These are phyloP conservation scores for Penicillium verhagenii DNA, from an alignment of 495 filamentous ascomycete genomes.

Conservation along the genomic window DNA sequence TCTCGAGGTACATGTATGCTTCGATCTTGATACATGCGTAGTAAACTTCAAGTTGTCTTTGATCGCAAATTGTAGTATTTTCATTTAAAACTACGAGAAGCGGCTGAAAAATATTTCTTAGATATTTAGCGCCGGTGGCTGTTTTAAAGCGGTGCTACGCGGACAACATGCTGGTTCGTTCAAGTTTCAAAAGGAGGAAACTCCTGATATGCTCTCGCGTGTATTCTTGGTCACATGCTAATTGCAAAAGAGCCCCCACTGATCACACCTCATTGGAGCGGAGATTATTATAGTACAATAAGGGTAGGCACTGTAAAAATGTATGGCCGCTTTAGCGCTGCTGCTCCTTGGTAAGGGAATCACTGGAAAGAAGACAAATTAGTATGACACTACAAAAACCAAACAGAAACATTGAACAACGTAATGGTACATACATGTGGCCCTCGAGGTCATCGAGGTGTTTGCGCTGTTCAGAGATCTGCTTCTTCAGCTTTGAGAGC, in stretches of 20 bases:
- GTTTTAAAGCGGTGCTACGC: too few species aligned
- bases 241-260: background rate
- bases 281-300: conserved; percentile 3
- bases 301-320: background rate
- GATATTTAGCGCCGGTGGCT: background rate
- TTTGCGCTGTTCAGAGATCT: conserved; percentile 73
- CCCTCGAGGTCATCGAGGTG: conserved; percentile 80
- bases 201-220: conserved; percentile 16
- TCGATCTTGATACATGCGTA: too few species aligned
- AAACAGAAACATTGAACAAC: background rate
- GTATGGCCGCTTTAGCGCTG: background rate
- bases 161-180: background rate
- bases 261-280: background rate
- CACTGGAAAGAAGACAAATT: conserved; percentile 13
- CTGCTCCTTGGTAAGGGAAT: conserved; percentile 22
- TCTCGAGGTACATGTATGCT: too few species aligned
- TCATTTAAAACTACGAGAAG: too few species aligned
- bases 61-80: too few species aligned
- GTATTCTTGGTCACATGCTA: background rate
- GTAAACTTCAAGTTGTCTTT: too few species aligned
- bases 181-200: conserved; percentile 3
- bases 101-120: too few species aligned
- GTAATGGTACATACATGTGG: conserved; percentile 61
- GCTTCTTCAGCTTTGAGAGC: conserved; percentile 65
- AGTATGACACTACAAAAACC: background rate